Evolutionary conservation across 345 rosid genomes (phyloP).

Genomic region (Gossypium arboreum): DNA sequence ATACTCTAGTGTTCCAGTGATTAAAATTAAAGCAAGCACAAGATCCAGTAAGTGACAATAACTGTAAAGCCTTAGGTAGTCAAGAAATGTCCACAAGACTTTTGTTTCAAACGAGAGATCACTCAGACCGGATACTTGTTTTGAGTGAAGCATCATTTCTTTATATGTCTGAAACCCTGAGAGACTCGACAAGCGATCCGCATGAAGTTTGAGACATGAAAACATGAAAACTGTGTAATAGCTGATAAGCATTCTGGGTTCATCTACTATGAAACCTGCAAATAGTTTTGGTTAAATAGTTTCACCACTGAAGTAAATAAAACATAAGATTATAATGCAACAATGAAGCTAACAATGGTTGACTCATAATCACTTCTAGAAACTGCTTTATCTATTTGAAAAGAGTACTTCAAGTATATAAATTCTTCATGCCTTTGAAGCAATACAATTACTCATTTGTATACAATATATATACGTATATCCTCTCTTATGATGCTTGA

Average conservation of each 20-base stretch:
- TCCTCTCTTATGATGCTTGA: neutral
- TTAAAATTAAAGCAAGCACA: conserved; percentile 73
- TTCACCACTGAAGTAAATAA: neutral
- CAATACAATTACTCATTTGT: neutral
- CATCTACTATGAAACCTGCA: conserved; percentile 80
- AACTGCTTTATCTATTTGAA: neutral
- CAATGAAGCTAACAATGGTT: neutral
- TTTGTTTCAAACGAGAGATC: conserved; percentile 95
- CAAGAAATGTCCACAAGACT: conserved; percentile 94
- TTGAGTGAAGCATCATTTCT: conserved; percentile 66
- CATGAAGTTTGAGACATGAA: conserved; percentile 82
- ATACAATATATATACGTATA: neutral
- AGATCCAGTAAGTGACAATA: conserved; percentile 88
- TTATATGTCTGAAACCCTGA: conserved; percentile 69
- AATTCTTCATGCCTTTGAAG: neutral
- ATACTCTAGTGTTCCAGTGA: conserved; percentile 60
- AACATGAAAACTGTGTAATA: conserved; percentile 76
- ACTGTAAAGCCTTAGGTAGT: conserved; percentile 80
- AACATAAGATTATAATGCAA: conserved; percentile 1
- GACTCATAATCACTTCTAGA: neutral
- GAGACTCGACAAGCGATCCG: conserved; percentile 74
- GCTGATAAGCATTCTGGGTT: conserved; percentile 71
- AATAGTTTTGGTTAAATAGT: conserved; percentile 19
- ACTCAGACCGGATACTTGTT: conserved; percentile 73
- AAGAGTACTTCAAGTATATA: neutral